Conservation (phyloP, 148 eudicot species). For the Salicornia ramosissima region DNA sequence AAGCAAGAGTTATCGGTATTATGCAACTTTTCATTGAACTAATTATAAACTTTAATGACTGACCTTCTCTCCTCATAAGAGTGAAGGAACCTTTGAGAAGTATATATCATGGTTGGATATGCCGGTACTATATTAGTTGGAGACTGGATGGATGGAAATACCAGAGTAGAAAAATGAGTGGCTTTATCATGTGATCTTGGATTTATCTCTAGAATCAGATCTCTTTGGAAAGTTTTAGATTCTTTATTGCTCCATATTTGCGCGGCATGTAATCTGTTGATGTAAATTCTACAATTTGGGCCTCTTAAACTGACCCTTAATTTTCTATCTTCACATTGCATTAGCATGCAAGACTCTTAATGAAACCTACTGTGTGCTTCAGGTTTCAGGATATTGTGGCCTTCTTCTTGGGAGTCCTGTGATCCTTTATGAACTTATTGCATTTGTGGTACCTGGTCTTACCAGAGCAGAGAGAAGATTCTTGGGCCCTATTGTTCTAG, state of each 20-base stretch:
- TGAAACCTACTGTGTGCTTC: conserved; percentile 23
- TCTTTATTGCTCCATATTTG: neutral
- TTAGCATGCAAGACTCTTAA: conserved; percentile 4
- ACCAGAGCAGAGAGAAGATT: conserved; percentile 84
- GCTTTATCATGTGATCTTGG: neutral
- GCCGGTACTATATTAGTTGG: neutral
- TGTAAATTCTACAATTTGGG: neutral
- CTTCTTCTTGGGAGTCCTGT: conserved; percentile 90
- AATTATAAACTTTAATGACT: neutral
- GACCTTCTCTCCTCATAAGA: neutral
- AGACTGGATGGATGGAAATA: neutral
- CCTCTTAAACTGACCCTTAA: neutral
- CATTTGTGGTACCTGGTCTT: conserved; percentile 90
- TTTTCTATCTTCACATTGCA: neutral
- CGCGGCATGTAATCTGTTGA: neutral
- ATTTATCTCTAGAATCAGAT: neutral
- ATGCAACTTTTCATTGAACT: no score
- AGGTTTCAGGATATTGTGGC: conserved; percentile 99
- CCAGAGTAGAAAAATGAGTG: neutral
- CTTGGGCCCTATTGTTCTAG: conserved; percentile 84
- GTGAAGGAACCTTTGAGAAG: neutral
- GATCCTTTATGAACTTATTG: conserved; percentile 89
- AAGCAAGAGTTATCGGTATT: no score
- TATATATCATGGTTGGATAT: neutral
- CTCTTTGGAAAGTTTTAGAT: neutral